Conservation (phyloP, 371 early-diverging fungal genomes). For the Circinella umbellata region DNA sequence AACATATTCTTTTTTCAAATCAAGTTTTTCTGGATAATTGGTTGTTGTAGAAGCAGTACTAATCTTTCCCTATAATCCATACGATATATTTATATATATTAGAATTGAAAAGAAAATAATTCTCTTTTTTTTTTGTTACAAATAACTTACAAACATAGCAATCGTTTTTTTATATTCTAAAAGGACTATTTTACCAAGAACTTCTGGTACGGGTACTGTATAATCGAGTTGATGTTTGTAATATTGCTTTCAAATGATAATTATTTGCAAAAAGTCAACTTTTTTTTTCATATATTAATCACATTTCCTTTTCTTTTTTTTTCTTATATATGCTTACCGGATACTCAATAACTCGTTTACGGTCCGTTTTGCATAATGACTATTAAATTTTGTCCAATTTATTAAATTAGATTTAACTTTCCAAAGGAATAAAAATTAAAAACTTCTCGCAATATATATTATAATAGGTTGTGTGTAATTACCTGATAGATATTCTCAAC, state of each 20-base stretch:
- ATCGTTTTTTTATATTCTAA: background rate
- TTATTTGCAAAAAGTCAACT: too few species aligned
- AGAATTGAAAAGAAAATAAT: background rate
- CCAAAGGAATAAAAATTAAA: too few species aligned
- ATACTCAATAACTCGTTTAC: background rate
- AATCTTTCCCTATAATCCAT: background rate
- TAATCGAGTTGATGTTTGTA: background rate
- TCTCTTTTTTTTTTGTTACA: too few species aligned
- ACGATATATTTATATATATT: background rate
- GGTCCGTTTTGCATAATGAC: background rate
- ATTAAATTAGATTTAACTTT: background rate
- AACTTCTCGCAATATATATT: too few species aligned
- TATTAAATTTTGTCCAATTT: background rate
- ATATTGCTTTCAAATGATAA: background rate
- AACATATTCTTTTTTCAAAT: background rate
- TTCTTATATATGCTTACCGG: background rate
- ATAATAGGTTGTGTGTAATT: background rate
- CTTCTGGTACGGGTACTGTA: background rate
- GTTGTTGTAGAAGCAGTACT: background rate
- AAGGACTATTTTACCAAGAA: background rate
- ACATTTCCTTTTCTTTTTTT: too few species aligned
- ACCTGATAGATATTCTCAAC: background rate
- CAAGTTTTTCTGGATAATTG: background rate
- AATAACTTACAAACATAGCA: background rate
- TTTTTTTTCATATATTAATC: too few species aligned